phyloP scores from a whole-genome alignment of 257 asterid species.

The Rauvolfia tetraphylla region DNA sequence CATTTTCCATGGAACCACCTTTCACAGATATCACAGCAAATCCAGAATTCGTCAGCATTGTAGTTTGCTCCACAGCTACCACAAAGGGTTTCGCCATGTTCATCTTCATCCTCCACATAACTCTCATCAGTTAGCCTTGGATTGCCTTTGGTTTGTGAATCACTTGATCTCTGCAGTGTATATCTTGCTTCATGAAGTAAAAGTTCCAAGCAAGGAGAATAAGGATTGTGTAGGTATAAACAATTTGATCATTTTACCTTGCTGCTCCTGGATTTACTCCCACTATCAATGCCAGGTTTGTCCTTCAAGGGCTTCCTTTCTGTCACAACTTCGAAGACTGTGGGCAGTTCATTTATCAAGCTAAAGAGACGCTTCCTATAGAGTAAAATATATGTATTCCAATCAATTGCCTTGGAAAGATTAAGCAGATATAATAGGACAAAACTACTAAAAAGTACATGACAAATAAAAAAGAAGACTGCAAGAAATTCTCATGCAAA shows the following conservation, averaged over 20 bases:
- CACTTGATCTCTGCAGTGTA: conserved; percentile 26
- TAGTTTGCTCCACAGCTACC: conserved; percentile 36
- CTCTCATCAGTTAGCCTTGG: conserved; percentile 20
- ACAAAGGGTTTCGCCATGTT: conserved; percentile 31
- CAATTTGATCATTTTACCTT: conserved; percentile 19
- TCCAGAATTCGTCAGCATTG: conserved; percentile 35
- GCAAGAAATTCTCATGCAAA: not conserved
- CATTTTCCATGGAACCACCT: conserved; percentile 40
- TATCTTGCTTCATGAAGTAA: not conserved
- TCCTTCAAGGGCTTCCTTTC: conserved; percentile 27
- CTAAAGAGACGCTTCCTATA: conserved; percentile 34
- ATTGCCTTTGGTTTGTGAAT: conserved; percentile 22
- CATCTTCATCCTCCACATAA: conserved; percentile 31
- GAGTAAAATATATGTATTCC: not conserved
- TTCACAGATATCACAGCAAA: conserved; percentile 37
- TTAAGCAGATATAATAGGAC: not conserved
- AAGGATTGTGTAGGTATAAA: not conserved
- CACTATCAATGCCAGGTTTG: conserved; percentile 27
- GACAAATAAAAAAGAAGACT: not conserved
- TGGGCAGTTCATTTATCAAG: conserved; percentile 36
- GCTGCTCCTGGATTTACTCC: conserved; percentile 25
- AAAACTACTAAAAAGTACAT: not conserved
- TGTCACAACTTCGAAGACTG: conserved; percentile 28
- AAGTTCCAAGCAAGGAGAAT: conserved; percentile 4
- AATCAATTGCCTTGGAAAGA: not conserved